Base-by-base conservation (phyloP, 2,329 filamentous ascomycete genomes). In the Fusarium tjaetaba region DNA sequence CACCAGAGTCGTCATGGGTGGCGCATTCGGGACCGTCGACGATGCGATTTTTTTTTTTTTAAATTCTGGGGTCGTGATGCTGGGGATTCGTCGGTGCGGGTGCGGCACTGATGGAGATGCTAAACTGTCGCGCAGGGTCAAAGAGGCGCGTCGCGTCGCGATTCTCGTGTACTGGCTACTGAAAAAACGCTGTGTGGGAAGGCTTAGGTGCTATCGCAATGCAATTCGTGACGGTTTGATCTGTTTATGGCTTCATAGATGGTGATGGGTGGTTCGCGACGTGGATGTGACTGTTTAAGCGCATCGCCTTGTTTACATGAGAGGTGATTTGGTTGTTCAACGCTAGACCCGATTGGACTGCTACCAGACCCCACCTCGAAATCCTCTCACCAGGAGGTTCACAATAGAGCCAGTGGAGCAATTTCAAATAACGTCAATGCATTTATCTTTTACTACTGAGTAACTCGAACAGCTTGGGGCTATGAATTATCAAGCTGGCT, bases 1-100 rank as follows among this genome's bases (percentile, higher is more conserved):
- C 82, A 92, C 86, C 83, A 92, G 85, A 82, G 90, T 91, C 89
- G 90, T 92, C 90, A 92, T 92, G 89, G 89, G 91, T 88, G 86
- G 85, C 84, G 80, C 73, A 73, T 74, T 78, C 73, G 70, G 70
- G 72, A 72, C 67, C 70, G 78, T 79, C 80, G 69, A 43, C 30
- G 34, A 70, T 70, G 48, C 36, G 68, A 70, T 68, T 71, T 73
- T 48, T 68, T 71, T 73, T 48, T 26, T 63, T 30, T 30, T 30
- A 11, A 43, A 57, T 68, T 64, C 61, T 49, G 56, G 36, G 58
- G 67, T 72, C 49, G 69, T 77, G 71, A 68, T 65, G 55, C 61
- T 51, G 60, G 70, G 68, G 61, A 70, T 53, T 73, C 49, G 70
- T 61, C 62, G 64, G 52, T 61, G 55, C 55, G 64, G 56, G 59